Evolutionary conservation across 2,329 filamentous ascomycete species (phyloP).

Genomic region (Colletotrichum somersetense): DNA sequence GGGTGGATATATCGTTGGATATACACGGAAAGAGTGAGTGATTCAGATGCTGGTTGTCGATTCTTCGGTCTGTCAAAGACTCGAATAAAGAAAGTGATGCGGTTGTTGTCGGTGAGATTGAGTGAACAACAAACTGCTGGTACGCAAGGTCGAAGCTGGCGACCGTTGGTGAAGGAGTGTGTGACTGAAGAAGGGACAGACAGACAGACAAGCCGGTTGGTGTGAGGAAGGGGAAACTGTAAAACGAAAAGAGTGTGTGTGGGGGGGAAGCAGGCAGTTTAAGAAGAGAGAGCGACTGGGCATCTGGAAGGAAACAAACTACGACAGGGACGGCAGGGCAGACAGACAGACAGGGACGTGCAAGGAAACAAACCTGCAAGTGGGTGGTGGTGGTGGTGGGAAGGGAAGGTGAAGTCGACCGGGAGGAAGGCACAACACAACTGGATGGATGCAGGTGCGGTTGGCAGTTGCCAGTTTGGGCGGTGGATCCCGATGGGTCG

Average conservation of each 20-base stretch:
- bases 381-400: conserved; percentile 33
- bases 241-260: conserved; percentile 25
- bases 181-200: conserved; percentile 37
- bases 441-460: conserved; percentile 9
- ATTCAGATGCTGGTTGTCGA: conserved; percentile 11
- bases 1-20: conserved; percentile 33
- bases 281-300: conserved; percentile 43
- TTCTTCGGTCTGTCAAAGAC: conserved; percentile 65
- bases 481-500: conserved; percentile 30
- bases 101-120: conserved; percentile 47
- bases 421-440: conserved; percentile 29
- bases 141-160: conserved; percentile 43
- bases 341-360: conserved; percentile 11
- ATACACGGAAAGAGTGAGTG: conserved; percentile 39
- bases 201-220: conserved; percentile 39
- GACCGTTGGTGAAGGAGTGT: conserved; percentile 43
- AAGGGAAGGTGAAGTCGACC: conserved; percentile 40
- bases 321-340: conserved; percentile 14
- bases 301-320: conserved; percentile 27
- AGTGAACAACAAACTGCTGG: conserved; percentile 32
- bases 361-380: conserved; percentile 38
- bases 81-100: conserved; percentile 56
- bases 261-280: conserved; percentile 38
- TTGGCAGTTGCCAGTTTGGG: conserved; percentile 18
- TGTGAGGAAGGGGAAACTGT: conserved; percentile 35